These are phyloP conservation scores for Musa balbisiana DNA, from an alignment of 202 grass and related monocot species.

Conservation along the genomic window DNA sequence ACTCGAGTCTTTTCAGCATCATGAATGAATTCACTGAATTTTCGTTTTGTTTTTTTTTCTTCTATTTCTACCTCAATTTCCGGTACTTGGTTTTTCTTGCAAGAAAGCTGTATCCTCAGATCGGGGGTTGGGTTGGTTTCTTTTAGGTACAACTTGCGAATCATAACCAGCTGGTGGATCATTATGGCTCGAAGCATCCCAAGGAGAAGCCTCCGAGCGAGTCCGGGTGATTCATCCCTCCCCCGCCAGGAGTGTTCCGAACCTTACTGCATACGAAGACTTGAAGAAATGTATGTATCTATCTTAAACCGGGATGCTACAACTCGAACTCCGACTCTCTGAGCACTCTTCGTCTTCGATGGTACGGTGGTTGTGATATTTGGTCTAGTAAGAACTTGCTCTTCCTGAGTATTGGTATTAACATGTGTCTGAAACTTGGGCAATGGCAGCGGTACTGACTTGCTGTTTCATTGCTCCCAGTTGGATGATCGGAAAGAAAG, in stretches of 20 bases:
- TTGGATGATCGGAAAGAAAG: too few species aligned
- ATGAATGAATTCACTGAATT: not conserved
- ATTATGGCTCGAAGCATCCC: constrained; percentile 87
- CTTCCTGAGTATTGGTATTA: not conserved
- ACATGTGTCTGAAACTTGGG: too few species aligned
- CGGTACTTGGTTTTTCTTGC: not conserved
- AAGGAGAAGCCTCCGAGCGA: constrained; percentile 69
- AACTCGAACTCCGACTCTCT: too few species aligned
- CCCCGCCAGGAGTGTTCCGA: too few species aligned
- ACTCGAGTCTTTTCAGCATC: not conserved
- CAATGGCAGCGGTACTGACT: too few species aligned
- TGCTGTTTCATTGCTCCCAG: too few species aligned
- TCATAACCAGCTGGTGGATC: constrained; percentile 54
- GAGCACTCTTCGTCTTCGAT: not conserved
- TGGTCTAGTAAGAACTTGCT: not conserved
- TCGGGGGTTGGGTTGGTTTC: not conserved
- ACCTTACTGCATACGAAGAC: too few species aligned
- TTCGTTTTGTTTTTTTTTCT: not conserved
- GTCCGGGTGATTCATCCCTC: not conserved
- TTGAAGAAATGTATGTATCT: too few species aligned
- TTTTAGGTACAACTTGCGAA: constrained; percentile 18
- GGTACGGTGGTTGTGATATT: not conserved
- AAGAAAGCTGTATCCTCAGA: not conserved
- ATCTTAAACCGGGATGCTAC: too few species aligned
- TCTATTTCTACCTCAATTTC: not conserved